A percentile compares a stretch with the other conserved stretches of the same genome.
Evolutionary conservation across 2,329 filamentous ascomycete species (phyloP).

Genomic region (Macrophomina phaseolina): DNA sequence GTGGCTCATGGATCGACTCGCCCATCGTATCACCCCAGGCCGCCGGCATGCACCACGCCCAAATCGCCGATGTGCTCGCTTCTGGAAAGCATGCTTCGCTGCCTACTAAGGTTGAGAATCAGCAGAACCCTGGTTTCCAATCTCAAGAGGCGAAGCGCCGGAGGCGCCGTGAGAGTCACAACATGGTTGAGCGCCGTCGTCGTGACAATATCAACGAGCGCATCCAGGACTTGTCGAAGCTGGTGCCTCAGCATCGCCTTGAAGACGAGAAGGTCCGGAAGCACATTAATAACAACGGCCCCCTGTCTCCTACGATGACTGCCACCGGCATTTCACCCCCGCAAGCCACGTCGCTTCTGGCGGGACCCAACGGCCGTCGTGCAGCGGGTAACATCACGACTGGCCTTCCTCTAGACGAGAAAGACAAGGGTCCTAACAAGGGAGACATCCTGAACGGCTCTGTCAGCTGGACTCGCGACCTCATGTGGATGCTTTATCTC

Average conservation of each 20-base stretch:
- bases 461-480: conserved; percentile 94
- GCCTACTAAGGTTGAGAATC: conserved; percentile 76
- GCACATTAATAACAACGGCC: conserved; percentile 89
- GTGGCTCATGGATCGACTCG: conserved; percentile 86
- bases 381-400: conserved; percentile 88
- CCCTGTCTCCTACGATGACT: conserved; percentile 80
- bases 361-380: conserved; percentile 81
- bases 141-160: conserved; percentile 94
- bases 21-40: conserved; percentile 84
- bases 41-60: conserved; percentile 69
- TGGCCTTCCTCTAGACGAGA: conserved; percentile 90
- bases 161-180: conserved; percentile 90
- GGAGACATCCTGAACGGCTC: conserved; percentile 97
- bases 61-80: conserved; percentile 88
- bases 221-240: conserved; percentile 92
- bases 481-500: conserved; percentile 95
- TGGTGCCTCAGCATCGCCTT: conserved; percentile 88
- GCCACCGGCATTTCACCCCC: conserved; percentile 71
- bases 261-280: conserved; percentile 98
- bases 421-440: conserved; percentile 98
- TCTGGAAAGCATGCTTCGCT: conserved; percentile 84
- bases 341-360: conserved; percentile 85
- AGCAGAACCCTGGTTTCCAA: conserved; percentile 59
- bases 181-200: conserved; percentile 90
- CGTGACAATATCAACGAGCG: conserved; percentile 99